Evolutionary conservation across 2,329 filamentous ascomycete species (phyloP), one percentile per base, ranked within the genome.

Genomic region (Claviceps sorghi): DNA sequence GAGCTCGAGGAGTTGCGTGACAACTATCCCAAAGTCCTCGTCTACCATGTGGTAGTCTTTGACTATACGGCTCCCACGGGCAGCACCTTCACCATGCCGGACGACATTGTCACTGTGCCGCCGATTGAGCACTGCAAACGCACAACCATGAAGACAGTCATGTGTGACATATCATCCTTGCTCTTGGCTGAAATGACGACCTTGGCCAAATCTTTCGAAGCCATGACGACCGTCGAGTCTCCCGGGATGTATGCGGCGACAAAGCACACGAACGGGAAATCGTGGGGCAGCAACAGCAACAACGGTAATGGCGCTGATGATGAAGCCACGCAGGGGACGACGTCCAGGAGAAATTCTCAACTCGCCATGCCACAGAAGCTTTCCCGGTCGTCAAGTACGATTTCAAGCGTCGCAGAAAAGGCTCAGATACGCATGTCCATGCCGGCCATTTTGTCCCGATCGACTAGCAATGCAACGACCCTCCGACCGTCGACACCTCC

Each of bases 11-110:
- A 80, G 53, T 66, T 93, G 55, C 78, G 80, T 61, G 84, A 89
- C 63, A 75, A 77, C 56, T 89, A 88, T 62, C 80, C 85, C 21
- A 85, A 84, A 60, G 84, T 84, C 1, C 74, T 94, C 50, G 80
- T 89, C 1, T 86, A 93, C 60, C 84, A 84, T 54, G 74, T 93
- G 13, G 68, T 95, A 50, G 70, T 95, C 34, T 95, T 95, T 65
- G 88, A 95, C 64, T 84, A 84, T 62, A 67, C 71, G 7, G 65
- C 72, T 17, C 67, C 72, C 1, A 62, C 69, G 44, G 71, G 75
- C 48, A 70, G 69, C 15, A 69, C 73, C 2, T 69, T 79, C 17
- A 75, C 75, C 22, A 71, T 84, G 45, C 78, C 80, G 2, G 51
- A 88, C 58, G 85, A 83, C 48, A 77, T 93, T 42, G 72, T 83